Percentiles rank a stretch among this genome's conserved stretches.
These are phyloP conservation scores for Kodamaea sp. DNA, from an alignment of 1,139 yeast species.

Conservation along the genomic window DNA sequence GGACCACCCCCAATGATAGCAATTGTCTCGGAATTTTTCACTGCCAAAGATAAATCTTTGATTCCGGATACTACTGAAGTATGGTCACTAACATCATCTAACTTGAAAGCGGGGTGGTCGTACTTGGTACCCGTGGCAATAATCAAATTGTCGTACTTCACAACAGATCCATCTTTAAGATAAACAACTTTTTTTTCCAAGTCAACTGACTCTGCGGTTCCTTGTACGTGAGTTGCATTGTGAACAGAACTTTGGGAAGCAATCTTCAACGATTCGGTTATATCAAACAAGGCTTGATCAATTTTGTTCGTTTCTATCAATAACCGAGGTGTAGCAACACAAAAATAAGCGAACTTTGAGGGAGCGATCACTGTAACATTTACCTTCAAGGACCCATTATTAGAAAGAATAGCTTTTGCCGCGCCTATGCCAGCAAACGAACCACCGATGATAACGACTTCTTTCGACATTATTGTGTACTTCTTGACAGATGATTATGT, in stretches of 20 bases:
- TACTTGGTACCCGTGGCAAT: conserved; percentile 35
- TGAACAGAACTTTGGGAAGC: conserved; percentile 14
- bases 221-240: conserved; percentile 20
- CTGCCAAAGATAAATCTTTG: conserved; percentile 14
- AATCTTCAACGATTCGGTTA: conserved; percentile 19
- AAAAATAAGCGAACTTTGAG: conserved; percentile 20
- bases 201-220: conserved; percentile 25
- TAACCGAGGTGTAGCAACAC: conserved; percentile 34
- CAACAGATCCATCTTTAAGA: conserved; percentile 8
- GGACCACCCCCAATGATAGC: conserved; percentile 44
- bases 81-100: conserved; percentile 17
- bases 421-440: conserved; percentile 35
- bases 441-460: conserved; percentile 36
- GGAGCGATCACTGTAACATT: conserved; percentile 19
- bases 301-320: conserved; percentile 25
- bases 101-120: conserved; percentile 26
- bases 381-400: conserved; percentile 3
- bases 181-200: conserved; percentile 18
- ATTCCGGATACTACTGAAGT: conserved; percentile 15
- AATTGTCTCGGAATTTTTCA: conserved; percentile 24
- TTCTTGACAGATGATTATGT: neutral
- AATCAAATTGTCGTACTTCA: conserved; percentile 31
- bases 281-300: conserved; percentile 20
- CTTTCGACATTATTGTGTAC: conserved; percentile 2
- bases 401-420: conserved; percentile 17